Evolutionary conservation across 805 yeast species (phyloP).

Genomic region (Blastobotrys muscicola): DNA sequence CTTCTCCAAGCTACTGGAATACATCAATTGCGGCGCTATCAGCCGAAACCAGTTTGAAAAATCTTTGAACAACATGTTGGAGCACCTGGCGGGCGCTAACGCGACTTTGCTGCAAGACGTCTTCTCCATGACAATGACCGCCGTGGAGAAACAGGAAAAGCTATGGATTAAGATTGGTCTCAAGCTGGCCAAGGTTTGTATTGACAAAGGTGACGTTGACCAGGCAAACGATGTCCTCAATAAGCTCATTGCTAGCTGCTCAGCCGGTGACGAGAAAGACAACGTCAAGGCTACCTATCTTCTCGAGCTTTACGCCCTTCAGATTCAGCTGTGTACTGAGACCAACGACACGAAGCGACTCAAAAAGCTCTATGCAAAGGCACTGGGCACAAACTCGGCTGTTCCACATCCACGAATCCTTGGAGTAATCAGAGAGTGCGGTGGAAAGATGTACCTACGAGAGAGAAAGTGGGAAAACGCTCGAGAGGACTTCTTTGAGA

Average conservation of each 20-base stretch:
- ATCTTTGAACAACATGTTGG: slow-evolving; percentile 26
- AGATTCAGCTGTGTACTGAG: slow-evolving; percentile 45
- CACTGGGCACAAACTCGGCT: slow-evolving; percentile 44
- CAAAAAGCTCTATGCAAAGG: slow-evolving; percentile 39
- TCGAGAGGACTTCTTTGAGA: slow-evolving; percentile 42
- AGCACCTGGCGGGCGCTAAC: slow-evolving; percentile 18
- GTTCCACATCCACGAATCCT: slow-evolving; percentile 61
- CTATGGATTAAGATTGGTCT: slow-evolving; percentile 24
- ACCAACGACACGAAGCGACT: slow-evolving; percentile 32
- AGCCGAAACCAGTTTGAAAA: slow-evolving; percentile 28
- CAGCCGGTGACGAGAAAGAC: slow-evolving; percentile 4
- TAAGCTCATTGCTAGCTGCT: slow-evolving; percentile 1
- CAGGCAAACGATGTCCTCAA: slow-evolving; percentile 10
- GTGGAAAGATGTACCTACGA: slow-evolving; percentile 58
- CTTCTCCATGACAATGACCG: slow-evolving; percentile 19
- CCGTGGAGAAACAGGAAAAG: slow-evolving; percentile 22
- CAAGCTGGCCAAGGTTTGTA: slow-evolving; percentile 25
- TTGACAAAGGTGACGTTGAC: slow-evolving; percentile 19
- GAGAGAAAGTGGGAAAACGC: slow-evolving; percentile 50
- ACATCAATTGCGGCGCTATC: slow-evolving; percentile 13
- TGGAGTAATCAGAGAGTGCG: slow-evolving; percentile 70
- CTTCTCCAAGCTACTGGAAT: slow-evolving; percentile 16
- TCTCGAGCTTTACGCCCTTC: slow-evolving; percentile 58
- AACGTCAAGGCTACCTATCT: slow-evolving; percentile 25
- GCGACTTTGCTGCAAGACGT: slow-evolving; percentile 20